Evolutionary conservation across 257 asterid genomes (phyloP), one percentile per base, ranked within the genome.

Genomic region (Thymus mandschuricus): DNA sequence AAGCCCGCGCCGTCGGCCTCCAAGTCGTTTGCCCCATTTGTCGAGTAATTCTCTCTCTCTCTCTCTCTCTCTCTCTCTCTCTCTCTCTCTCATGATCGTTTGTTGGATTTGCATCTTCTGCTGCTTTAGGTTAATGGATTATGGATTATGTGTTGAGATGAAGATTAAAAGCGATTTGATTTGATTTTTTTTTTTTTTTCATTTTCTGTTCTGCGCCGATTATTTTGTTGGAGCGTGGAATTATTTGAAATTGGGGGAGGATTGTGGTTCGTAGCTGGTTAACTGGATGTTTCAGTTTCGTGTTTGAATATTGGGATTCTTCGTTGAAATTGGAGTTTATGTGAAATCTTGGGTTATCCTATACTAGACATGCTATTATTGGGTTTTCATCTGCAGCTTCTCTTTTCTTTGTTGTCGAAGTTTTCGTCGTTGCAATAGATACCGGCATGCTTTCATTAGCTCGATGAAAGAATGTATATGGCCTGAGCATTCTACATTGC

Each of bases 1-100:
- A 93, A 69, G 97, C 98, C 41, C 97, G 97, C 43, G 96, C 96
- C 34, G 87, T 74, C 59, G 98, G 96, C 64, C 96, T 93, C 85
- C 89, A 90, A 84, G 86, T 88, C 69, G 68, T 82, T 84, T 92
- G 96, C 81, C 89, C 98, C 77, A 72, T 89, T 70, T 85, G 88
- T 83, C 81, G 89, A 78, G 98, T 93, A 81, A 85, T 21, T 21
- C 21, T 21, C 21, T 21, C 21, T 70, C 57, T 21, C 21, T n/a
- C 10, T 15, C 65, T 62, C 40, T 69, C 57, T 21, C 21, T 61
- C 60, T 28, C 58, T 13, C 60, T n/a, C 45, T 40, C 45, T 44
- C 12, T 44, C 49, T 10, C 27, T 12, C 58, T 6, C 11, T 1
- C 13, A 21, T 21, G 3, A 31, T 54, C 21, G 1, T 71, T 6